A percentile compares a stretch with the other conserved stretches of the same genome.
These are phyloP conservation scores for Pythium coloratum DNA, from an alignment of 352 stramenopile genomes.

Conservation along the genomic window DNA sequence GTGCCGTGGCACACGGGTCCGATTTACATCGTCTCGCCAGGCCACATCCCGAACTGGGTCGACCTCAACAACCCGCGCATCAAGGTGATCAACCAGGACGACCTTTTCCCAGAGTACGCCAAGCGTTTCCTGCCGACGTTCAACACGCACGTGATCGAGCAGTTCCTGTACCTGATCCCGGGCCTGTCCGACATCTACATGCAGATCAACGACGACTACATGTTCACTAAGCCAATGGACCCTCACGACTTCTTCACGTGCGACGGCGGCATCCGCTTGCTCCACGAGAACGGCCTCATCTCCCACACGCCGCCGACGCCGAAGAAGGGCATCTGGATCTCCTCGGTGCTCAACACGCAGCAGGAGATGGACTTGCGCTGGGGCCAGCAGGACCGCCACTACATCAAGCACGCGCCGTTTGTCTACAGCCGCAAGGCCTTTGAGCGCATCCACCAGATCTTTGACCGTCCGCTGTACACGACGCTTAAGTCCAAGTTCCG, in stretches of 20 bases:
- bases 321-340: slow-evolving; percentile 88
- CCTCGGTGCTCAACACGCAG: slow-evolving; percentile 86
- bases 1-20: slow-evolving; percentile 80
- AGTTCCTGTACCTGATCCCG: slow-evolving; percentile 86
- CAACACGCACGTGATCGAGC: slow-evolving; percentile 89
- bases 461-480: slow-evolving; percentile 77
- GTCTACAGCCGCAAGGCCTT: slow-evolving; percentile 86
- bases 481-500: slow-evolving; percentile 88
- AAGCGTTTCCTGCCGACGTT: slow-evolving; percentile 82
- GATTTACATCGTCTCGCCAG: slow-evolving; percentile 84
- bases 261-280: slow-evolving; percentile 78
- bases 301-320: slow-evolving; percentile 67
- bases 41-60: slow-evolving; percentile 83
- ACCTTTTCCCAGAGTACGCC: slow-evolving; percentile 80
- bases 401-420: slow-evolving; percentile 89
- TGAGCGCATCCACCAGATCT: slow-evolving; percentile 86
- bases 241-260: slow-evolving; percentile 88
- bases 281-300: slow-evolving; percentile 78
- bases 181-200: slow-evolving; percentile 88
- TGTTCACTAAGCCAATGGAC: slow-evolving; percentile 81
- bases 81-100: slow-evolving; percentile 87
- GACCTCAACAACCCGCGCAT: slow-evolving; percentile 81
- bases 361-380: slow-evolving; percentile 86
- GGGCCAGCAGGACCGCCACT: slow-evolving; percentile 76
- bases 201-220: slow-evolving; percentile 90